Conservation (phyloP, 1,284 basidiomycete species). For the Stereum hirsutum region DNA sequence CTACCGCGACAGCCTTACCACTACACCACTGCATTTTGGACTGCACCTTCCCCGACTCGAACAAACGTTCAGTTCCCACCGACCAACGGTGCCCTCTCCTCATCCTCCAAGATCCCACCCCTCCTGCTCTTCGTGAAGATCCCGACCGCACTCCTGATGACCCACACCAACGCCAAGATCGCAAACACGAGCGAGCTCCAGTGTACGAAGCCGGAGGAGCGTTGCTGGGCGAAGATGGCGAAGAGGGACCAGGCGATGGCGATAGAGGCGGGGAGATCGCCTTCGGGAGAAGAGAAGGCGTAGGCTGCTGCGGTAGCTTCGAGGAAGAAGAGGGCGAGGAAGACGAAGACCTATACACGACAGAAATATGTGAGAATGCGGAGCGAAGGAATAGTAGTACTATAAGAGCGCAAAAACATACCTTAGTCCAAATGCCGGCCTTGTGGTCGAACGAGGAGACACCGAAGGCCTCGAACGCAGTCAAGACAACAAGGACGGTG, state of each 20-base stretch:
- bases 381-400: conserved; percentile 12
- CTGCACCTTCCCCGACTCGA: no score
- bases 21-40: no score
- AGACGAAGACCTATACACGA: conserved; percentile 9
- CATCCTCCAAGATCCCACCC: conserved; percentile 60
- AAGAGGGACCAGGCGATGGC: conserved; percentile 80
- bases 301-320: conserved; percentile 89
- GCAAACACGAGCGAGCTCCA: conserved; percentile 86
- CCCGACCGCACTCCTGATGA: conserved; percentile 64
- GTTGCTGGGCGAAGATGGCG: conserved; percentile 75
- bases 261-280: conserved; percentile 84
- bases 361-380: conserved; percentile 5
- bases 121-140: conserved; percentile 30
- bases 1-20: no score
- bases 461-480: conserved; percentile 89
- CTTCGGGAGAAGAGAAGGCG: conserved; percentile 82
- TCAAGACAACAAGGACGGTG: conserved; percentile 83
- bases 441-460: conserved; percentile 55
- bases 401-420: conserved; percentile 82
- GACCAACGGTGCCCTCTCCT: conserved; percentile 79
- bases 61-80: conserved; percentile 20
- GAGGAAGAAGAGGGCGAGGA: conserved; percentile 68
- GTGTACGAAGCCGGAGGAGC: conserved; percentile 67
- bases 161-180: conserved; percentile 78
- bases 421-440: conserved; percentile 86